Percentiles rank a stretch among this genome's conserved stretches.
These are phyloP conservation scores for Oryza coarctata DNA, from an alignment of 176 grass and related monocot species.

Conservation along the genomic window DNA sequence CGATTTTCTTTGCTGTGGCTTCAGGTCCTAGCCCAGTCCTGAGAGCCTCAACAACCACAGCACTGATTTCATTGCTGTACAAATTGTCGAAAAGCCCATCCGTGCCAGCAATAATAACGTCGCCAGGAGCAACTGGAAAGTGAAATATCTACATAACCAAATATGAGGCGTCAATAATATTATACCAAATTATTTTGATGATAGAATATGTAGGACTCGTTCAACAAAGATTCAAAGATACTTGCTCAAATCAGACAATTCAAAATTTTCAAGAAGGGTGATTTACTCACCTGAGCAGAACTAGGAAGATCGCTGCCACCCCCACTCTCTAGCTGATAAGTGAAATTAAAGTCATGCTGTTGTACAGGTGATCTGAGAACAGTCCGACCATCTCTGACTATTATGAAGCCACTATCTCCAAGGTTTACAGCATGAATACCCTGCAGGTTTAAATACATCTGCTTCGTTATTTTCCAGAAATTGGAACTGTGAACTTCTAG, in stretches of 20 bases:
- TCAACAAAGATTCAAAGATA: not conserved
- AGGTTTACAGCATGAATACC: conserved; percentile 85
- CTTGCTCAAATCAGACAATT: not conserved
- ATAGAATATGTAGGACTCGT: not conserved
- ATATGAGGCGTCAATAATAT: not conserved
- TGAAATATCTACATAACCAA: conserved; percentile 60
- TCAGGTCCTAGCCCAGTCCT: conserved; percentile 66
- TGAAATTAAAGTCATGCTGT: conserved; percentile 99
- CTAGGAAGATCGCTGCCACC: conserved; percentile 96
- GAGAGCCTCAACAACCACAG: conserved; percentile 70
- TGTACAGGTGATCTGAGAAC: conserved; percentile 86
- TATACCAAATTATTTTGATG: not conserved
- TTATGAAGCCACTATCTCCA: conserved; percentile 91
- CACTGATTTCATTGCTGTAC: conserved; percentile 82
- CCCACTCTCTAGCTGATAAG: conserved; percentile 95
- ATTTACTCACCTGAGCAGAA: conserved; percentile 76
- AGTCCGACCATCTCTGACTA: conserved; percentile 84
- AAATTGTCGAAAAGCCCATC: conserved; percentile 96
- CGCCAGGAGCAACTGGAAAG: conserved; percentile 62
- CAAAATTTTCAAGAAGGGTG: not conserved
- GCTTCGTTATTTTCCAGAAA: not conserved
- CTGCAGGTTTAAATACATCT: conserved; percentile 35
- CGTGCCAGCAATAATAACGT: conserved; percentile 90
- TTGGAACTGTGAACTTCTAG: not conserved
- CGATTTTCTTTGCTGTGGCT: conserved; percentile 83